phyloP scores from a whole-genome alignment of 2,329 filamentous ascomycete species.

The Beauveria bassiana region DNA sequence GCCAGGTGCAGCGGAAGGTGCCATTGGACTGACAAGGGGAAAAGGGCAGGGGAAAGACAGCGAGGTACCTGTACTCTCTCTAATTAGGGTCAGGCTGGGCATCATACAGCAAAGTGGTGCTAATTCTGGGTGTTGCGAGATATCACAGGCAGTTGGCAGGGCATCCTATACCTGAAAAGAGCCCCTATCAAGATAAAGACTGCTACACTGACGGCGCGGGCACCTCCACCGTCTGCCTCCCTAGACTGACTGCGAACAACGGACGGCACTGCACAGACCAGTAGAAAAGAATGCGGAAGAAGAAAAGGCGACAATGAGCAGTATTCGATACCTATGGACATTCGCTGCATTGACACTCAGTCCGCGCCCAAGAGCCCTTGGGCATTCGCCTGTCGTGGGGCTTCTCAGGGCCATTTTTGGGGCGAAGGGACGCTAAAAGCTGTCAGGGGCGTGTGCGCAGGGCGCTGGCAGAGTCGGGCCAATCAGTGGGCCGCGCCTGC shows the following conservation, averaged over 20 bases:
- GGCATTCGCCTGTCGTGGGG: not conserved
- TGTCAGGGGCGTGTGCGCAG: not conserved
- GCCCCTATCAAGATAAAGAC: not conserved
- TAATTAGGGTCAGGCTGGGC: not conserved
- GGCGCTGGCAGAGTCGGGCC: not conserved
- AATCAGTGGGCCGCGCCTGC: not conserved
- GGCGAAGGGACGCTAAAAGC: not conserved
- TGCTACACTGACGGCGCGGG: not conserved
- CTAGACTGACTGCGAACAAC: not conserved
- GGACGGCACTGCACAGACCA: not conserved
- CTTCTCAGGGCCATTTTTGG: not conserved
- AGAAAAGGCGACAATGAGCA: not conserved
- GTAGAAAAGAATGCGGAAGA: no score
- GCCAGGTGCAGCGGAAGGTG: not conserved
- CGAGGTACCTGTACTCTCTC: not conserved
- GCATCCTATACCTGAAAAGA: no score
- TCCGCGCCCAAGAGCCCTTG: constrained; percentile 7
- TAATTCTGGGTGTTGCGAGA: not conserved
- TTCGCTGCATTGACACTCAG: constrained; percentile 3
- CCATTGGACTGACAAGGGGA: no score
- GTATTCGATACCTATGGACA: not conserved
- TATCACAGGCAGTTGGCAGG: no score
- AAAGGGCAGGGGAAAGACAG: no score
- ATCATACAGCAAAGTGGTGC: not conserved
- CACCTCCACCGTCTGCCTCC: not conserved